Percentiles rank a stretch among this genome's conserved stretches.
Evolutionary conservation across 2,329 filamentous ascomycete species (phyloP).

Genomic region (Ophiostoma pallidulum): DNA sequence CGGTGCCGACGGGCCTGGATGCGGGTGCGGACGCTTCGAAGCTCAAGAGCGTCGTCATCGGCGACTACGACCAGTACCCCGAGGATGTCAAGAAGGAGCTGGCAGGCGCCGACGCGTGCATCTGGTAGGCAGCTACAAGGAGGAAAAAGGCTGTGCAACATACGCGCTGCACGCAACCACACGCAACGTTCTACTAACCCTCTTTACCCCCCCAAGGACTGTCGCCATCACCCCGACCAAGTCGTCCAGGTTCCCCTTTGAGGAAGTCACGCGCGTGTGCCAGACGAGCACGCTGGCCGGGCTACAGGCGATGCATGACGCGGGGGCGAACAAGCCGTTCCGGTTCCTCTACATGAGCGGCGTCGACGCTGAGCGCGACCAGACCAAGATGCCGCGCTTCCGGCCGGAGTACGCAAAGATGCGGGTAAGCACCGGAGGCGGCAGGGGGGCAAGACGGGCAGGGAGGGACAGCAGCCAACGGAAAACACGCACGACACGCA

Average conservation of each 20-base stretch:
- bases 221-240: conserved; percentile 34
- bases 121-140: too few species aligned
- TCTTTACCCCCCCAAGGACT: conserved; percentile 21
- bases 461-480: background rate
- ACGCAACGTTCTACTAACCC: too few species aligned
- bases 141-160: too few species aligned
- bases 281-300: conserved; percentile 26
- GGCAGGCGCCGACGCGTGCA: conserved; percentile 32
- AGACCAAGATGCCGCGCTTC: conserved; percentile 30
- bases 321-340: conserved; percentile 25
- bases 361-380: conserved; percentile 33
- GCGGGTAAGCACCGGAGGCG: conserved; percentile 30
- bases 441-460: too few species aligned
- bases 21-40: conserved; percentile 25
- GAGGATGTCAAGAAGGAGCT: conserved; percentile 31
- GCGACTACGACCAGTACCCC: conserved; percentile 32
- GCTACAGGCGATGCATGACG: conserved; percentile 17
- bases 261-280: conserved; percentile 32
- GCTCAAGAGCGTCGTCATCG: conserved; percentile 29
- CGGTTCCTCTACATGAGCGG: conserved; percentile 44
- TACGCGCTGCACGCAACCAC: too few species aligned
- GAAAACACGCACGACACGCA: background rate
- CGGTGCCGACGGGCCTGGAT: conserved; percentile 17
- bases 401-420: conserved; percentile 34
- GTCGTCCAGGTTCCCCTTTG: conserved; percentile 22